Evolutionary conservation across 805 yeast genomes (phyloP), one percentile per base, ranked within the genome.

Genomic region (Cyberlindnera petersonii): DNA sequence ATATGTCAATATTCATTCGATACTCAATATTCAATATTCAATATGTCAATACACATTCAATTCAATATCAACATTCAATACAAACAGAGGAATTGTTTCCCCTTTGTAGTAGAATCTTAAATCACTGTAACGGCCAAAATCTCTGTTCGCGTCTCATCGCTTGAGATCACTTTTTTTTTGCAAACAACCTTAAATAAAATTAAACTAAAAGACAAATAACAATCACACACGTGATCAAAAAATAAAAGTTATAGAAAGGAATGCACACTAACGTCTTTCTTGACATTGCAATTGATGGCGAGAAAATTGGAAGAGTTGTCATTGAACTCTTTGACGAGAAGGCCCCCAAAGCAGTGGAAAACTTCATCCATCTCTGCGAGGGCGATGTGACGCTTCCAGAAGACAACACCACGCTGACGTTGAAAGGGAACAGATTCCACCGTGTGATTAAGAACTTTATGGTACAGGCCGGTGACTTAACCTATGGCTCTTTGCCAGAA

Each of bases 371-470:
- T 16, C 57, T 81, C 13, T 72, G 81, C 49, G 48, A 53, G 19
- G 65, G 71, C 9, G 66, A 63, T 31, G 35, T 48, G 5, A 46
- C 48, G 1, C 23, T 46, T 7, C 40, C 42, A 4, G 42, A 47
- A 7, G 44, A 50, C 19, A 61, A 56, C 5, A 43, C 46, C 14
- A 38, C 34, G 6, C 50, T 69, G 14, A 49, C 66, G 1, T 74
- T 65, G 40, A 65, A 70, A 43, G 56, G 64, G 16, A 74, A 71
- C 28, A 63, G 59, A 27, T 80, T 85, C 57, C 83, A 80, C 49
- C 65, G 86, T 39, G 75, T 81, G 3, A 65, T 83, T 36, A 78
- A 74, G 52, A 83, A 79, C 55, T 84, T 84, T 53, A 75, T 82
- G 68, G 61, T 83, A 14, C 89, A 82, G 57, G 79, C 77, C 4